Conservation (phyloP, 148 eudicot species). For the Mesembryanthemum crystallinum region DNA sequence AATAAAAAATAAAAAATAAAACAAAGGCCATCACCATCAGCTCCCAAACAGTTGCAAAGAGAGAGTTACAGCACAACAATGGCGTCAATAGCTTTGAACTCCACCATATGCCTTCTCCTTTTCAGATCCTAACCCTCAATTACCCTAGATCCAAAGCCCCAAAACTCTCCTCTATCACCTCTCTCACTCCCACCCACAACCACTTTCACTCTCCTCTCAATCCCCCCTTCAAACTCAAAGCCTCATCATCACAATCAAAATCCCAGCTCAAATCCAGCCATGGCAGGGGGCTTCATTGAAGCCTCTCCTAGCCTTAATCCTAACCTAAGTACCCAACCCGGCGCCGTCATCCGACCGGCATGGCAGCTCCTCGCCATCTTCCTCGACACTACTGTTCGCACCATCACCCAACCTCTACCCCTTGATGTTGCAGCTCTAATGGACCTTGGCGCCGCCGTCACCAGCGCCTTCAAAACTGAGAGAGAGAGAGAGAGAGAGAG, state of each 20-base stretch:
- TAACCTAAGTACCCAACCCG: conserved; percentile 64
- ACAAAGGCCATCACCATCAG: no score
- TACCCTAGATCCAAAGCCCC: no score
- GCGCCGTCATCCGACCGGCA: conserved; percentile 58
- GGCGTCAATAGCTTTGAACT: no score
- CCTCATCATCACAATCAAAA: conserved; percentile 24
- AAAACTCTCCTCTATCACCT: no score
- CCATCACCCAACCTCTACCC: conserved; percentile 86
- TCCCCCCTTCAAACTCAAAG: conserved; percentile 6
- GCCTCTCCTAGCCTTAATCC: conserved; percentile 60
- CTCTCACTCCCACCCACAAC: conserved; percentile 5
- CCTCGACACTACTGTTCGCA: conserved; percentile 76
- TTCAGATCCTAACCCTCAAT: no score
- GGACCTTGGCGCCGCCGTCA: conserved; percentile 79
- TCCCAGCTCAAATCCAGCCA: conserved; percentile 30
- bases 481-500: no score
- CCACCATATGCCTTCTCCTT: no score
- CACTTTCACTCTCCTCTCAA: not conserved
- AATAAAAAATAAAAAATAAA: no score
- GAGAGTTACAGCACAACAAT: no score
- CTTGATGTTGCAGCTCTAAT: conserved; percentile 82
- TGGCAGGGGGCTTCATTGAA: conserved; percentile 67
- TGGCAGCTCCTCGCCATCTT: conserved; percentile 90
- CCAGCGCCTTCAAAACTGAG: no score
- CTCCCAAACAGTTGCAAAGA: no score